Percentiles rank a stretch among this genome's conserved stretches.
These are phyloP conservation scores for Fusarium sp. DNA, from an alignment of 2,329 filamentous ascomycete genomes.

Conservation along the genomic window DNA sequence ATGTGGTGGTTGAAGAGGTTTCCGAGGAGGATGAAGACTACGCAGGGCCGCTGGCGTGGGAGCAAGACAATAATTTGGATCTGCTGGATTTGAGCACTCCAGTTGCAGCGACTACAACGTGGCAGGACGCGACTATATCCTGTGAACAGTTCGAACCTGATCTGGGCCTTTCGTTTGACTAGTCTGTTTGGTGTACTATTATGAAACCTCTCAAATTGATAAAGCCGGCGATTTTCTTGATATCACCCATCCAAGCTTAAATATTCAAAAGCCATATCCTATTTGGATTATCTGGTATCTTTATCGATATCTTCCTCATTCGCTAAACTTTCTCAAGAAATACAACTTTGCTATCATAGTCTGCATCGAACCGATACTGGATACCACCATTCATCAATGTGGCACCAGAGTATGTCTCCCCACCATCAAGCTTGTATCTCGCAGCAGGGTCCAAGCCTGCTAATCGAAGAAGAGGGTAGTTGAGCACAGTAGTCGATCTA, in stretches of 20 bases:
- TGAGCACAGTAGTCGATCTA: constrained; percentile 61
- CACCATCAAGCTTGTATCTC: constrained; percentile 66
- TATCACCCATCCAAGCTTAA: neutral
- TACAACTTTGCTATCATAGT: constrained; percentile 70
- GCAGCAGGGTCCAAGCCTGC: constrained; percentile 69
- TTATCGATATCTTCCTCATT: neutral
- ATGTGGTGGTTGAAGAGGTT: constrained; percentile 26
- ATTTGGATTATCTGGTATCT: neutral
- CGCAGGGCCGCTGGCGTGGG: constrained; percentile 17
- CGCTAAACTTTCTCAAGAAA: constrained; percentile 60
- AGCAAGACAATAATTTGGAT: constrained; percentile 6
- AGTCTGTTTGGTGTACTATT: neutral
- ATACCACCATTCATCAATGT: constrained; percentile 74
- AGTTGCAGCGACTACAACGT: neutral
- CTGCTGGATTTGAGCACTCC: constrained; percentile 34
- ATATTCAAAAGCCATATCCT: too few relatives aligned
- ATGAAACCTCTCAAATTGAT: too few relatives aligned
- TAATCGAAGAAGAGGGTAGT: constrained; percentile 66
- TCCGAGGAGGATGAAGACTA: constrained; percentile 11
- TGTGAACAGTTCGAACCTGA: constrained; percentile 16
- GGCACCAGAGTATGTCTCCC: constrained; percentile 66
- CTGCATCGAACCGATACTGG: constrained; percentile 63
- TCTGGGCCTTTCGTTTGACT: constrained; percentile 8
- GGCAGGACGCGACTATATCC: constrained; percentile 8
- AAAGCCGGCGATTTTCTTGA: too few relatives aligned